Percentiles rank a stretch among this genome's conserved stretches.
Conservation (phyloP, 1,284 basidiomycete species). For the Heterobasidion parviporum region DNA sequence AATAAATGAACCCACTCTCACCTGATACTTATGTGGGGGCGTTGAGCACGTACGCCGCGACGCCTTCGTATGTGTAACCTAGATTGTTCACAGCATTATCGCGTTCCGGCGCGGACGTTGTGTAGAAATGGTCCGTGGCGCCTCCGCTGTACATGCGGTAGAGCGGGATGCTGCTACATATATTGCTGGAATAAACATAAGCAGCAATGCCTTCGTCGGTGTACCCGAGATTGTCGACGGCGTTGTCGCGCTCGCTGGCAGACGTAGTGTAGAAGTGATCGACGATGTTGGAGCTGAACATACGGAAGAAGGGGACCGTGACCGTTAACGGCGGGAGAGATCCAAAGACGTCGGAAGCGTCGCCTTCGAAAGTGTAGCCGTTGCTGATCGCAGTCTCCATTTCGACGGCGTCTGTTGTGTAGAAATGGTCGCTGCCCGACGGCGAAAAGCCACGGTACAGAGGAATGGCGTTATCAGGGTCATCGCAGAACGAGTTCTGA, state of each 20-base stretch:
- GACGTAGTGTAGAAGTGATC: constrained; percentile 15
- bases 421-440: neutral
- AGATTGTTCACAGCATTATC: neutral
- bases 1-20: too few species aligned
- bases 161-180: constrained; percentile 5
- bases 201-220: constrained; percentile 6
- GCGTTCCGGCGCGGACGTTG: neutral
- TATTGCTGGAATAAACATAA: constrained; percentile 1
- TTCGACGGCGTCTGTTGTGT: neutral
- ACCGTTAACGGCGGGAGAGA: neutral
- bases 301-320: constrained; percentile 8
- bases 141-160: constrained; percentile 4
- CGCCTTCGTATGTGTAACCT: neutral
- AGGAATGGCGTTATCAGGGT: neutral
- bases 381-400: neutral
- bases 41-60: neutral
- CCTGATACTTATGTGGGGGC: too few species aligned
- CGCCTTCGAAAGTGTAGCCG: neutral
- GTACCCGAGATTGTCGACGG: constrained; percentile 7
- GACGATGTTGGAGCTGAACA: constrained; percentile 1
- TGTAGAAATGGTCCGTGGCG: constrained; percentile 10
- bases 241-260: constrained; percentile 5
- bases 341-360: neutral
- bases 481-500: neutral
- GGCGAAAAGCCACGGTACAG: neutral